These are phyloP conservation scores for Zoysia matrella DNA, from an alignment of 202 grass and related monocot species.

Conservation along the genomic window DNA sequence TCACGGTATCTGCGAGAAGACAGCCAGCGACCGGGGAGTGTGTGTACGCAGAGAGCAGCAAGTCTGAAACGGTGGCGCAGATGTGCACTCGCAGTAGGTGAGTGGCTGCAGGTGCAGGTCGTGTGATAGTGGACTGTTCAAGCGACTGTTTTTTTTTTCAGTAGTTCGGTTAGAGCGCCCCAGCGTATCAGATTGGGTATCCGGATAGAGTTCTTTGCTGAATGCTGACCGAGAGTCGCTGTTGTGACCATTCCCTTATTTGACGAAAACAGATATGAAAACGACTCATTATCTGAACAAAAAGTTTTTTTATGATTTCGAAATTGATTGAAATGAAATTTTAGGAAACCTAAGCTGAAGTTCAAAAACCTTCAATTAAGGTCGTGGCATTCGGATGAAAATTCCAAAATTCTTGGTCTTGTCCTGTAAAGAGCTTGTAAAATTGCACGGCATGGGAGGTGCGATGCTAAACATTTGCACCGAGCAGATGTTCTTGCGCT, in stretches of 20 bases:
- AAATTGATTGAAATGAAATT: too few relatives aligned
- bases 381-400: too few relatives aligned
- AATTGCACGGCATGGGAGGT: too few relatives aligned
- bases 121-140: slow-evolving; percentile 1
- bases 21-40: not conserved
- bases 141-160: not conserved
- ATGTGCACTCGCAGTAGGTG: not conserved
- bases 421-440: too few relatives aligned
- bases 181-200: not conserved
- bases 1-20: slow-evolving; percentile 2
- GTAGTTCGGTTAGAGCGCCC: slow-evolving; percentile 13
- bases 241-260: not conserved
- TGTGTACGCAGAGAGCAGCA: not conserved
- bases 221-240: not conserved
- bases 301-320: too few relatives aligned
- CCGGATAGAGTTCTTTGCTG: not conserved
- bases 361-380: too few relatives aligned
- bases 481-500: too few relatives aligned
- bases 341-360: too few relatives aligned
- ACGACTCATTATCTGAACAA: too few relatives aligned
- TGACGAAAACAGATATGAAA: too few relatives aligned
- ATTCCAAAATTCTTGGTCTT: too few relatives aligned
- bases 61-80: slow-evolving; percentile 20
- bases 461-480: too few relatives aligned
- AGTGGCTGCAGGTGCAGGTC: not conserved